A percentile compares a stretch with the other conserved stretches of the same genome.
Evolutionary conservation across 257 asterid genomes (phyloP).

Genomic region (Jacaranda copaia): DNA sequence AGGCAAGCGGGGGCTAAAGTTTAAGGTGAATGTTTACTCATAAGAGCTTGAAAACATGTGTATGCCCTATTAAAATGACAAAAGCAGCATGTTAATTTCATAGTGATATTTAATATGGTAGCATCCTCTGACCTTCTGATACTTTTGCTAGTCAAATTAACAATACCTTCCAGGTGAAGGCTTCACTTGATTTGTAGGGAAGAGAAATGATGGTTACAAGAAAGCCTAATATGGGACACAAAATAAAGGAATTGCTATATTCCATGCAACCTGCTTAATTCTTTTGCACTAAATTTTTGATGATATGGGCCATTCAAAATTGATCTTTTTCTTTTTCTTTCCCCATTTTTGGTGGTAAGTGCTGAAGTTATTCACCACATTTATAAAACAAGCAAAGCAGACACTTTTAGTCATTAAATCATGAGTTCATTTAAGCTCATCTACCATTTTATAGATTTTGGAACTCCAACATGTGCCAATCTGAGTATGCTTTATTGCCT

Average conservation of each 20-base stretch:
- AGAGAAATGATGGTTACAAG: not conserved
- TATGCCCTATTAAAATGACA: conserved; percentile 22
- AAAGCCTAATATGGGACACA: not conserved
- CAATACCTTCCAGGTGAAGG: conserved; percentile 16
- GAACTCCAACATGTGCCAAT: conserved; percentile 16
- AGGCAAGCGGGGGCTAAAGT: conserved; percentile 51
- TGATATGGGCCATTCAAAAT: not conserved
- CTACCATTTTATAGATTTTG: not conserved
- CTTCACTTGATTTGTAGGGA: not conserved
- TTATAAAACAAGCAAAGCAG: conserved; percentile 6
- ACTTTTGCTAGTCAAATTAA: not conserved
- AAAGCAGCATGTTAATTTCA: conserved; percentile 6
- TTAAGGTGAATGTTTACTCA: conserved; percentile 46
- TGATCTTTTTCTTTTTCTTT: not conserved
- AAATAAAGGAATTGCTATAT: not conserved
- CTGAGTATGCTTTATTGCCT: not conserved
- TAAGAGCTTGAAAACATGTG: conserved; percentile 18
- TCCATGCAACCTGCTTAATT: not conserved
- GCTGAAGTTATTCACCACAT: not conserved
- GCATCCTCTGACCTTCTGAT: conserved; percentile 9
- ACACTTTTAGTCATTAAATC: conserved; percentile 9
- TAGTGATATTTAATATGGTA: not conserved
- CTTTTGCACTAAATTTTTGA: not conserved
- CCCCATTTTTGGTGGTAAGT: not conserved
- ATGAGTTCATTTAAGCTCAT: not conserved